Percentiles rank a stretch among this genome's conserved stretches.
Conservation (phyloP, 2,329 filamentous ascomycete genomes). For the Fusarium multiceps region DNA sequence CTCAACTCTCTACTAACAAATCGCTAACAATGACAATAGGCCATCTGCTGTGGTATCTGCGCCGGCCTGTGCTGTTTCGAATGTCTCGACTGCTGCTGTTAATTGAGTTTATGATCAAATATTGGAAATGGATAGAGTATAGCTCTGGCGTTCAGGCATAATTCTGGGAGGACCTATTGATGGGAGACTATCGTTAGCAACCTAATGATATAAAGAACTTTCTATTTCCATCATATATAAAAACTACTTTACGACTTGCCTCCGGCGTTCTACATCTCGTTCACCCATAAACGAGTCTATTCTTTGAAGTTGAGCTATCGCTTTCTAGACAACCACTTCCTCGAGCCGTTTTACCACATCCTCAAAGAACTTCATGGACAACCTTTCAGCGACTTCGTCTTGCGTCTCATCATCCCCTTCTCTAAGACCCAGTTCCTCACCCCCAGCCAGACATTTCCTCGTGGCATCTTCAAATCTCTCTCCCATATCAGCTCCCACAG, state of each 20-base stretch:
- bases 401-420: constrained; percentile 55
- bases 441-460: constrained; percentile 53
- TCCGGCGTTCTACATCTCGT: not conserved
- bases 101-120: constrained; percentile 29
- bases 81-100: constrained; percentile 50
- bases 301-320: not conserved
- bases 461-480: constrained; percentile 55
- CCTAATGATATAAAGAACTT: constrained; percentile 20
- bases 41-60: constrained; percentile 55
- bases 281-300: not conserved
- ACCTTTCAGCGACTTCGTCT: constrained; percentile 53
- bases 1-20: not conserved
- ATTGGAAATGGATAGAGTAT: not conserved
- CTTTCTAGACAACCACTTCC: constrained; percentile 49
- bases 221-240: constrained; percentile 4
- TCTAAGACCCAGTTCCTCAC: constrained; percentile 51
- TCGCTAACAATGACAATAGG: constrained; percentile 43
- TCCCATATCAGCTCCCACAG: constrained; percentile 54
- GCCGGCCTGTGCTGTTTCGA: constrained; percentile 56
- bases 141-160: constrained; percentile 43
- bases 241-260: not conserved
- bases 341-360: constrained; percentile 58
- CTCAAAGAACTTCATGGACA: constrained; percentile 57
- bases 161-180: not conserved
- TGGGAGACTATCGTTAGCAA: not conserved